Base-by-base conservation (phyloP, 768 basidiomycete species). In the Russula sp. region DNA sequence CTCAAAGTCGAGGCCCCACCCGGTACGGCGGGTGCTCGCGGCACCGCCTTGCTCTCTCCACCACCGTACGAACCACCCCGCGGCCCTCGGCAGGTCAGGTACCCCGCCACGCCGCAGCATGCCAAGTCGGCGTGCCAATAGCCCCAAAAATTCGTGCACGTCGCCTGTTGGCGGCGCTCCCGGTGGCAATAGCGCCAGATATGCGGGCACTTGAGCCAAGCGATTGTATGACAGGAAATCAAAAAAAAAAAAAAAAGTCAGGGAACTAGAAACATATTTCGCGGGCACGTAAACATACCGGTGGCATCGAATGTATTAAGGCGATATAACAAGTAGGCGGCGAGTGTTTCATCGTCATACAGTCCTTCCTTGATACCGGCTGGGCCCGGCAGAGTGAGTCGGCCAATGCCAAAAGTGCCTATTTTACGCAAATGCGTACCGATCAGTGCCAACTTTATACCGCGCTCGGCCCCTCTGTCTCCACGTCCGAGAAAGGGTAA, bases 281-380 rank as follows among this genome's bases (percentile, higher is more conserved):
- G 22, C 14, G 18, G 14, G 48, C 27, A 35, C 9, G 14, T 13
- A 52, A 45, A 79, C 86, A 73, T 71, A 92, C 91, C 76, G 37
- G 79, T 75, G 31, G 88, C 87, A 73, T 91, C 82, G 61, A 92
- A 78, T 47, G 88, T 75, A 73, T 93, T 95, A 65, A 98, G 77
- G 66, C 89, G 80, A 73, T 91, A 94, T 32, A 96, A 74, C 34
- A 98, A 78, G 78, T 97, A 98, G 55, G 89, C 82, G 35, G 90
- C 91, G 50, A 96, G 79, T 2, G 87, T 79, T 73, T 96, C 91
- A 65, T 84, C 79, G 73, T 94, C 90, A 72, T 95, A 94, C 62
- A 97, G 73, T 27, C 89, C 86, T 78, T 94, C 92, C 74, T 97
- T 97, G 77, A 98, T 94, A 22, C 94, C 93, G 73, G 92, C 92